Evolutionary conservation across 805 yeast genomes (phyloP), one percentile per base, ranked within the genome.

Genomic region (Lachancea mirantina): DNA sequence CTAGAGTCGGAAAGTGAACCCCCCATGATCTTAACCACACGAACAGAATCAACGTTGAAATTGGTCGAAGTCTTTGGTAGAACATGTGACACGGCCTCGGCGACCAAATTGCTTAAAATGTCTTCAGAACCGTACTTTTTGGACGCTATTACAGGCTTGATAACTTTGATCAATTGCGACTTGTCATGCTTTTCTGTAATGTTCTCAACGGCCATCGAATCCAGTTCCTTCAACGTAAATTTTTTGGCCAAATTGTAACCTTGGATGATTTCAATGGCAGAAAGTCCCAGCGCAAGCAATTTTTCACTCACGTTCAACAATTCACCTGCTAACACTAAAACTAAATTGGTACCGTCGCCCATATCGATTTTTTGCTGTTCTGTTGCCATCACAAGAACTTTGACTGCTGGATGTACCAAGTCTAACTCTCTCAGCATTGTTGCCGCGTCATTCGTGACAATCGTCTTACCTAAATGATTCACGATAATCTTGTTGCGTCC

Each of bases 11-110:
- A 62, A 46, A 92, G 67, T 32, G 88, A 70, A 11, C 94, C 70
- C 40, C 98, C 98, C 95, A 92, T 84, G 47, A 92, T 82, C 64
- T 92, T 92, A 32, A 92, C 98, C 11, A 92, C 96, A 57, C 98
- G 77, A 41, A 92, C 74, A 38, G 88, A 81, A 57, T 92, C 98
- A 35, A 89, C 92, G 57, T 88, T 92, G 70, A 92, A 92, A 23
- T 38, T 50, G 25, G 49, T 42, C 5, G 43, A 40, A 23, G 39
- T 38, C n/a, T 49, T 51, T 45, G 95, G 94, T 48, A 82, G 57
- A 15, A 88, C 85, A 42, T 75, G 67, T 26, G 82, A 65, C 3
- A 89, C 84, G 0, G 97, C 95, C 39, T 87, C 92, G 21, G 84
- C 74, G 11, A 92, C 92, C 31, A 92, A 68, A 22, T 70, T 70